These are phyloP conservation scores for Colletotrichum gigasporum DNA, from an alignment of 2,329 filamentous ascomycete genomes.

Conservation along the genomic window DNA sequence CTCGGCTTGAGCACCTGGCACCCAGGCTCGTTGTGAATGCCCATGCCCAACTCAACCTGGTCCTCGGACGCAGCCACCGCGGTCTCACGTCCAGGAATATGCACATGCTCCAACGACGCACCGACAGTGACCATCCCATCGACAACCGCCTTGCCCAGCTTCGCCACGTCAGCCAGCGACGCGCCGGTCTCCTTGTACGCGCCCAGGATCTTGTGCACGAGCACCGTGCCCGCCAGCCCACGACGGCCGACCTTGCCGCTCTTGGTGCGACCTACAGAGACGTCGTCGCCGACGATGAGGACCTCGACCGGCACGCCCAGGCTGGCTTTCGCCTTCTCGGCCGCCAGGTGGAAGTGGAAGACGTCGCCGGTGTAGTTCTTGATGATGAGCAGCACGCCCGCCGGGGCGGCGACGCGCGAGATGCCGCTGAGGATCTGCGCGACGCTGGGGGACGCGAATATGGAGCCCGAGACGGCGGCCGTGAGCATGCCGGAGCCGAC, in stretches of 20 bases:
- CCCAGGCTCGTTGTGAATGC: slow-evolving; percentile 74
- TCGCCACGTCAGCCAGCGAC: slow-evolving; percentile 52
- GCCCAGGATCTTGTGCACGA: slow-evolving; percentile 73
- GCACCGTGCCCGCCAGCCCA: slow-evolving; percentile 72
- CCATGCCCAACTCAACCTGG: slow-evolving; percentile 77
- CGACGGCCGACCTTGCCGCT: slow-evolving; percentile 73
- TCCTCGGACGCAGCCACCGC: slow-evolving; percentile 49
- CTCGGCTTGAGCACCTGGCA: slow-evolving; percentile 58
- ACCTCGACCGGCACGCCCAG: slow-evolving; percentile 21
- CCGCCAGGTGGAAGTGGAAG: slow-evolving; percentile 59
- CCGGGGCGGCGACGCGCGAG: slow-evolving; percentile 62
- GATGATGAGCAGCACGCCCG: slow-evolving; percentile 71
- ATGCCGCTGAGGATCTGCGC: slow-evolving; percentile 70
- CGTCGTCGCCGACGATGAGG: slow-evolving; percentile 67
- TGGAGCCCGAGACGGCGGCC: slow-evolving; percentile 71
- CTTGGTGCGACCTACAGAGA: slow-evolving; percentile 68
- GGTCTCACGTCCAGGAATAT: slow-evolving; percentile 58
- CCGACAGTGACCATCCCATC: slow-evolving; percentile 62
- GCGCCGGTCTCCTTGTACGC: slow-evolving; percentile 53
- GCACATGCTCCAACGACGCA: slow-evolving; percentile 61
- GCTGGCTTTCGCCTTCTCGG: slow-evolving; percentile 39
- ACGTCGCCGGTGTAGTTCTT: slow-evolving; percentile 74
- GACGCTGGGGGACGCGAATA: slow-evolving; percentile 72
- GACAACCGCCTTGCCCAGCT: slow-evolving; percentile 52
- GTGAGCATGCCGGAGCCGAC: slow-evolving; percentile 71